Evolutionary conservation across 2,329 filamentous ascomycete species (phyloP), one percentile per base, ranked within the genome.

Genomic region (Fusarium denticulatum): DNA sequence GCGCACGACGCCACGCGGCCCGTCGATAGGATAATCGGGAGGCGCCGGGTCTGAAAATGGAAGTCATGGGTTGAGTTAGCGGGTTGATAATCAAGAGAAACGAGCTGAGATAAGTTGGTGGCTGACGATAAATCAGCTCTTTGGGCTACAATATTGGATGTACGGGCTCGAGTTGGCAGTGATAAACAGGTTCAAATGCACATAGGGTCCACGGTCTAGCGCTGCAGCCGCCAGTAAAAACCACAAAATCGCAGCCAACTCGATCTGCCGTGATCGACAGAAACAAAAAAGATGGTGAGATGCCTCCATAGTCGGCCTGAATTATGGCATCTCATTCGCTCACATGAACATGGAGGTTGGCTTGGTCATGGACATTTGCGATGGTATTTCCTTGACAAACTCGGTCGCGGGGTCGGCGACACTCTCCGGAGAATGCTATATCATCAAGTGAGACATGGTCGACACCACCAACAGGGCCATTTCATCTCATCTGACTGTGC

Each of bases 401-500:
- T 55, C 52, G 63, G 62, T 63, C 60, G 68, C 71, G 61, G 71
- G 60, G 75, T 53, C 67, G 68, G 65, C 58, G 43, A 40, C 53
- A 42, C 39, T 56, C 45, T 58, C 71, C 71, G 63, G 37, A n/a
- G 52, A n/a, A 53, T 70, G 53, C 66, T 59, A 56, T 55, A 60
- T 52, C 63, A 60, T 52, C 63, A 56, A 53, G 73, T 79, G 75
- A 80, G 79, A 80, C 79, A 79, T 47, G 61, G 68, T 69, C 65
- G 60, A 74, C 77, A 80, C 79, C 78, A 79, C 71, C 73, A 71
- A 65, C 62, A 71, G 30, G 61, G 32, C 46, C 40, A 59, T 49
- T 45, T 50, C 55, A 58, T 70, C 68, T 75, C 78, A 80, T 80
- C 76, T 80, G 78, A 80, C 78, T 80, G 75, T 77, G 68, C 42